These are phyloP conservation scores for Apiotrichum mycotoxinovorans DNA, from an alignment of 1,284 basidiomycete genomes.

Conservation along the genomic window DNA sequence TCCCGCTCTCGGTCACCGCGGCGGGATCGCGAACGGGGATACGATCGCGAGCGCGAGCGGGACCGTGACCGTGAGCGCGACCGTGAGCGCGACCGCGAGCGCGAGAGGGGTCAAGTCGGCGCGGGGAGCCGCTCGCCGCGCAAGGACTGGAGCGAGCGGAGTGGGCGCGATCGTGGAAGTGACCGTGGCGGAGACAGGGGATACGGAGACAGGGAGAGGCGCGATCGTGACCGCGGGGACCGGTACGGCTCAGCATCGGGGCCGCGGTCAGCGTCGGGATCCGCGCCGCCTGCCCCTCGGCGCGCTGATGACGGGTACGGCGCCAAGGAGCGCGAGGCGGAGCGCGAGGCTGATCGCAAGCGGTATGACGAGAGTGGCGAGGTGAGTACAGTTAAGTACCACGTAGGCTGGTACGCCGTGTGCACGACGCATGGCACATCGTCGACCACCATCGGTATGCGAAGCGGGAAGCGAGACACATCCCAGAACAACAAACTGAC, in stretches of 20 bases:
- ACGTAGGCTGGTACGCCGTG: too few species aligned
- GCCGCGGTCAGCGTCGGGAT: neutral
- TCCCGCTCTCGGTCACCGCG: conserved; percentile 14
- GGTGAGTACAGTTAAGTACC: conserved; percentile 1
- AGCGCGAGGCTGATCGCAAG: conserved; percentile 38
- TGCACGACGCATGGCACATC: too few species aligned
- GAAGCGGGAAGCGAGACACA: too few species aligned
- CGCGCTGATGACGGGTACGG: conserved; percentile 2
- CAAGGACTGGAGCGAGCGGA: neutral
- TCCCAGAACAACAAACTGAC: neutral
- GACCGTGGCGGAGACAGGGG: conserved; percentile 5
- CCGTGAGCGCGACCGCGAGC: neutral
- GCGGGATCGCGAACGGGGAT: conserved; percentile 4
- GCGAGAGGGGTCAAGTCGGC: neutral
- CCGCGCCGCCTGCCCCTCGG: neutral
- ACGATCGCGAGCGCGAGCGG: neutral
- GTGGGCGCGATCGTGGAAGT: neutral
- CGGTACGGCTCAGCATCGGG: conserved; percentile 3
- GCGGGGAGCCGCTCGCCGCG: conserved; percentile 7
- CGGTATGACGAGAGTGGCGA: conserved; percentile 36
- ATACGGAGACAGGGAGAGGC: conserved; percentile 8
- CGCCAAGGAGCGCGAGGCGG: conserved; percentile 36
- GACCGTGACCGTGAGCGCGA: neutral
- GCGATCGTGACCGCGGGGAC: conserved; percentile 11
- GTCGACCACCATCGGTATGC: too few species aligned